Evolutionary conservation across 805 yeast species (phyloP), one percentile per base, ranked within the genome.

Genomic region (Metschnikowia similis): DNA sequence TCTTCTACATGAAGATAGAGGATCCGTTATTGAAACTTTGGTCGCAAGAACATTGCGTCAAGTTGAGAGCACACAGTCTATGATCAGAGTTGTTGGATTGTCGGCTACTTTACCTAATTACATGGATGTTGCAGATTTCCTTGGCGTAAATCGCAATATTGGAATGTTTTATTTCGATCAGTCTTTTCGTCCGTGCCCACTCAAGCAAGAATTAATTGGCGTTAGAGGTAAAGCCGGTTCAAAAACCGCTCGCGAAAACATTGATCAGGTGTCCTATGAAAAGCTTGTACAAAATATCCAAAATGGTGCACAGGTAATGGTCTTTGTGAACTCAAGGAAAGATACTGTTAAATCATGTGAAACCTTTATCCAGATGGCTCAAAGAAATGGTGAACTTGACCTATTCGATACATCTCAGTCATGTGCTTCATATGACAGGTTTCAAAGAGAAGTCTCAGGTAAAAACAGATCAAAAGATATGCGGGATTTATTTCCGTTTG

Each of bases 81-180:
- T 57, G 61, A 57, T 57, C 32, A 48, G 61, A 14, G 61, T 57
- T 11, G 58, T 57, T 8, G 61, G 61, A 14, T 57, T 57, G 16
- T 56, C 60, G 8, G 61, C 61, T 4, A 57, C 61, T 8, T 51
- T 57, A 9, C 61, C 61, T 13, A 57, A 57, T 42, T 57, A 47
- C 39, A 54, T 54, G 57, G 61, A 57, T 35, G 99, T 94, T 2
- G 96, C 98, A 0, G 97, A 92, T 60, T 94, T 94, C 59, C 68
- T 94, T 32, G 94, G 94, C 4, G 99, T 94, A 3, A 92, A 90
- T 63, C 76, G 96, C 49, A 83, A 85, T 45, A 82, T 84, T 2
- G 99, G 99, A 30, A 83, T 94, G 89, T 94, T 92, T 64, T 94
- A 84, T 65, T 94, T 94, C 69, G 98, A 94, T 64, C 89, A 85